phyloP scores from a whole-genome alignment of 495 filamentous ascomycete genomes.

The Hypoxylon rickii region DNA sequence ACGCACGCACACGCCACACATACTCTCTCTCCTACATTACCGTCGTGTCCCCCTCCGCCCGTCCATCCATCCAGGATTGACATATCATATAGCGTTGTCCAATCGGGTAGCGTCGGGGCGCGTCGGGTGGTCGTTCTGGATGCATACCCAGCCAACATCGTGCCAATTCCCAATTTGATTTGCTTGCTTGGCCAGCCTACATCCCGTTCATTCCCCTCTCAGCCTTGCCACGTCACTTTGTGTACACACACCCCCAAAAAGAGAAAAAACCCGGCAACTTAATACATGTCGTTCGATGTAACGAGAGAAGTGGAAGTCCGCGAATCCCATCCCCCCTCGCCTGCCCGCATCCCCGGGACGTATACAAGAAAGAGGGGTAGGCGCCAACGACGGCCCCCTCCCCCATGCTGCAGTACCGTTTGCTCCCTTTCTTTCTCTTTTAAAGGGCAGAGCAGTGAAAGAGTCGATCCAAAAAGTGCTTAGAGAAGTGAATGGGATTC shows the following conservation, averaged over 20 bases:
- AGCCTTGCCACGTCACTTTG: slow-evolving; percentile 34
- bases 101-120: slow-evolving; percentile 27
- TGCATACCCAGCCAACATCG: slow-evolving; percentile 1
- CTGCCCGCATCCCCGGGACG: background rate
- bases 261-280: slow-evolving; percentile 1
- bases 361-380: background rate
- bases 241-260: slow-evolving; percentile 12
- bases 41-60: too few relatives aligned
- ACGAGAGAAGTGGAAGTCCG: slow-evolving; percentile 3
- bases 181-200: slow-evolving; percentile 7
- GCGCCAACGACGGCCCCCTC: background rate
- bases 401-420: too few relatives aligned
- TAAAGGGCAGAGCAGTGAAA: background rate
- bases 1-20: too few relatives aligned
- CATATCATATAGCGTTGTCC: slow-evolving; percentile 22
- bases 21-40: too few relatives aligned
- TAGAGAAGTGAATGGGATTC: background rate
- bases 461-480: background rate
- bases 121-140: slow-evolving; percentile 2
- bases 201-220: slow-evolving; percentile 9
- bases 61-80: too few relatives aligned
- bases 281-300: slow-evolving; percentile 14
- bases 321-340: too few relatives aligned
- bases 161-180: slow-evolving; percentile 11
- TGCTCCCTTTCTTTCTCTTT: background rate